These are phyloP conservation scores for Pelagomonas calceolata DNA, from an alignment of 108 stramenopile genomes.

Conservation along the genomic window DNA sequence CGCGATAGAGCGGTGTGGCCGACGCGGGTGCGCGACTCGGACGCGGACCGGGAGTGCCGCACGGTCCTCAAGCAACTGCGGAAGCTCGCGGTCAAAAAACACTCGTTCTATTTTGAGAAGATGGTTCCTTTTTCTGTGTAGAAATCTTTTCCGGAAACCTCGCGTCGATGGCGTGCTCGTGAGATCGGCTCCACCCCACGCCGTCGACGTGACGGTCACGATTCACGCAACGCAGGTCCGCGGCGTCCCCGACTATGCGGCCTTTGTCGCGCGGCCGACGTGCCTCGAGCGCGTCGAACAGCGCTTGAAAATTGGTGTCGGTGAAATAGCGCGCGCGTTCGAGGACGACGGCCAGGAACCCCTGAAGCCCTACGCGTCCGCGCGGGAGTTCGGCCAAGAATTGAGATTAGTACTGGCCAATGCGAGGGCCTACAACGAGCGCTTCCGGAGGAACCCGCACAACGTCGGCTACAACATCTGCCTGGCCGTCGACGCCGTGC, in stretches of 20 bases:
- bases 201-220: too few species aligned
- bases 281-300: not conserved
- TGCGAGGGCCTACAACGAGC: not conserved
- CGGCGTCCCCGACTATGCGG: not conserved
- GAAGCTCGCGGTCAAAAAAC: not conserved
- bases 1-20: too few species aligned
- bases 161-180: too few species aligned
- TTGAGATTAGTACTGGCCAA: not conserved
- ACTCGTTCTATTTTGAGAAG: not conserved
- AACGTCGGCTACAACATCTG: not conserved
- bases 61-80: not conserved
- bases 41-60: too few species aligned
- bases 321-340: too few species aligned
- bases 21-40: too few species aligned
- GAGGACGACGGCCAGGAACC: not conserved
- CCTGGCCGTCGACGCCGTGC: not conserved
- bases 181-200: too few species aligned
- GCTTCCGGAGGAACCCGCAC: not conserved
- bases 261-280: not conserved
- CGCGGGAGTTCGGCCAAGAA: not conserved
- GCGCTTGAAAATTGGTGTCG: not conserved
- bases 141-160: too few species aligned
- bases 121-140: too few species aligned
- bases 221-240: not conserved
- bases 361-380: not conserved